Conservation (phyloP, 768 basidiomycete species). For the Boletus tomentosulus region DNA sequence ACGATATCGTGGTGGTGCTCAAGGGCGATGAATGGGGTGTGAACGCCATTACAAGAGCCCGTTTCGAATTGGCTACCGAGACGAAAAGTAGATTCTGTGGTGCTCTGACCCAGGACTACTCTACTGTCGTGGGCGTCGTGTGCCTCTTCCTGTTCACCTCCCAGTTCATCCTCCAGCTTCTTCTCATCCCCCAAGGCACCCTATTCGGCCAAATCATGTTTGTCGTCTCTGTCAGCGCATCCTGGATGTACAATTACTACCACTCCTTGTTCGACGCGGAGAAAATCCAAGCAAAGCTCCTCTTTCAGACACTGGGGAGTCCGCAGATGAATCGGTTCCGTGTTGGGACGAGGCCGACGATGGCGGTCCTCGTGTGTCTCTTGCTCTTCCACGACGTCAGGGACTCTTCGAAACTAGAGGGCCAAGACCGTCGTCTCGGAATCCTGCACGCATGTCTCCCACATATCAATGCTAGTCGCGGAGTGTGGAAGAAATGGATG, state of each 20-base stretch:
- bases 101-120: conserved; percentile 3
- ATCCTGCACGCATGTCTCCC: conserved; percentile 17
- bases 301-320: conserved; percentile 11
- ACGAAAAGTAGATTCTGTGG: background rate
- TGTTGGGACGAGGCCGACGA: conserved; percentile 17
- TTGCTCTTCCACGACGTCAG: conserved; percentile 12
- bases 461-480: conserved; percentile 10
- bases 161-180: conserved; percentile 31
- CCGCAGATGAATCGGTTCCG: conserved; percentile 12
- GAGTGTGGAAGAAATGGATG: conserved; percentile 20
- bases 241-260: conserved; percentile 31
- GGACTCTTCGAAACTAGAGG: conserved; percentile 9
- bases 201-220: conserved; percentile 34
- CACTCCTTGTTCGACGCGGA: conserved; percentile 31
- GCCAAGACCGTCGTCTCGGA: conserved; percentile 13
- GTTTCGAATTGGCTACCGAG: conserved; percentile 19
- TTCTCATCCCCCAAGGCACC: conserved; percentile 31
- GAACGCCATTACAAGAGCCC: conserved; percentile 24
- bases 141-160: conserved; percentile 25
- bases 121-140: conserved; percentile 8
- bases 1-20: conserved; percentile 20
- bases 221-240: conserved; percentile 23
- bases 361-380: conserved; percentile 18
- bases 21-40: conserved; percentile 24
- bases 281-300: conserved; percentile 18